Evolutionary conservation across 257 asterid genomes (phyloP), one percentile per base, ranked within the genome.

Genomic region (Ilex aquifolium): DNA sequence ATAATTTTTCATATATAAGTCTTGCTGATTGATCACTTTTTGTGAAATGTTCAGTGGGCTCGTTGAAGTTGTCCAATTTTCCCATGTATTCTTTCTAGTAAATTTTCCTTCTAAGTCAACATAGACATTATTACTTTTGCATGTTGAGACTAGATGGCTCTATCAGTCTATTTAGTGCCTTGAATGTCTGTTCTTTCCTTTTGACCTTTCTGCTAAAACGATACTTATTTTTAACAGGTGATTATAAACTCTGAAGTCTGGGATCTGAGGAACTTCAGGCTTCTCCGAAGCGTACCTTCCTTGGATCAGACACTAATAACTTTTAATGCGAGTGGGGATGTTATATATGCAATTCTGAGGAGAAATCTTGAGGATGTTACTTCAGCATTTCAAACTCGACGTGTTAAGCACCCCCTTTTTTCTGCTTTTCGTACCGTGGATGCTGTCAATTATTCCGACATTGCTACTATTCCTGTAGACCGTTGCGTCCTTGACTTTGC

Each of bases 401-500:
- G 99, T 46, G 80, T 81, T 71, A 93, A 93, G 80, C 96, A 93
- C 76, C 88, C 97, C 42, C 88, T 93, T n/a, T 93, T 87, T 61
- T 64, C 95, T 10, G 99, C 99, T 53, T 93, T 93, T 67, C 96
- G 99, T 59, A 93, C 99, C 0, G 85, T 93, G 58, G 99, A 93
- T 59, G 95, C 99, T 31, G 94, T 93, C 60, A 87, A 81, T 66
- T 93, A 93, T 72, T 79, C 91, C 0, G 97, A 93, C 84, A 93
- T 93, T 56, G 97, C 97, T 62, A 89, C 95, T 1, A 82, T 80
- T 65, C 95, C 96, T 0, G 92, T 90, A 1, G 99, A 93, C 68
- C 97, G 99, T 4, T 87, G 96, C 29, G 97, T 93, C 64, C 97
- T 93, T 7, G 95, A 90, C 74, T 90, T 93, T 72, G 95, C 96